phyloP scores from a whole-genome alignment of 768 basidiomycete species.

The Melanogaster broomeanus region DNA sequence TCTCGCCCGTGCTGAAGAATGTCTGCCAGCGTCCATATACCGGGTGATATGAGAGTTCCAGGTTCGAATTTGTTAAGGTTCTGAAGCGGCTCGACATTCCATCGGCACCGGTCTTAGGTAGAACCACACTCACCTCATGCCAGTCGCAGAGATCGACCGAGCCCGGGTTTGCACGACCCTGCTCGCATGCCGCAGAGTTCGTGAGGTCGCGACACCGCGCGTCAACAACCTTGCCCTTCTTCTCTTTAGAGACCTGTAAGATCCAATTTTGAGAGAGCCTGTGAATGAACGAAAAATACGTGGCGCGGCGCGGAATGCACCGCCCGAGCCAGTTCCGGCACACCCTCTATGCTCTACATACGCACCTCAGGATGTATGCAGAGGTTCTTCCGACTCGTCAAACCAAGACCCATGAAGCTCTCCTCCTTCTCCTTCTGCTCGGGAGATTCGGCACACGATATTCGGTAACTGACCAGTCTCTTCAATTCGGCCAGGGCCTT shows the following conservation, averaged over 20 bases:
- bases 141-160: conserved; percentile 91
- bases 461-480: conserved; percentile 87
- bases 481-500: conserved; percentile 96
- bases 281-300: background rate
- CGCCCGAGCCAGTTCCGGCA: too few relatives aligned
- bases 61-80: conserved; percentile 81
- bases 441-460: conserved; percentile 67
- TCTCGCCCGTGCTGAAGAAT: conserved; percentile 86
- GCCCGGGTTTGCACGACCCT: conserved; percentile 82
- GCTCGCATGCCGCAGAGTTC: conserved; percentile 78
- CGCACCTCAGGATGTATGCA: conserved; percentile 92
- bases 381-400: conserved; percentile 95
- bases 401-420: conserved; percentile 83
- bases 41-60: conserved; percentile 78
- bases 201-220: conserved; percentile 96
- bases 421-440: conserved; percentile 78
- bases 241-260: conserved; percentile 88
- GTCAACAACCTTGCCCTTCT: conserved; percentile 97
- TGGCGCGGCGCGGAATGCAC: background rate
- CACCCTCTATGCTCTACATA: conserved; percentile 1
- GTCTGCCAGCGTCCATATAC: conserved; percentile 94
- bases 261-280: background rate
- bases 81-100: conserved; percentile 41
- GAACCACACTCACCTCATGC: conserved; percentile 76
- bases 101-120: background rate